These are phyloP conservation scores for Colletotrichum cordylinicola DNA, from an alignment of 2,329 filamentous ascomycete genomes.

Conservation along the genomic window DNA sequence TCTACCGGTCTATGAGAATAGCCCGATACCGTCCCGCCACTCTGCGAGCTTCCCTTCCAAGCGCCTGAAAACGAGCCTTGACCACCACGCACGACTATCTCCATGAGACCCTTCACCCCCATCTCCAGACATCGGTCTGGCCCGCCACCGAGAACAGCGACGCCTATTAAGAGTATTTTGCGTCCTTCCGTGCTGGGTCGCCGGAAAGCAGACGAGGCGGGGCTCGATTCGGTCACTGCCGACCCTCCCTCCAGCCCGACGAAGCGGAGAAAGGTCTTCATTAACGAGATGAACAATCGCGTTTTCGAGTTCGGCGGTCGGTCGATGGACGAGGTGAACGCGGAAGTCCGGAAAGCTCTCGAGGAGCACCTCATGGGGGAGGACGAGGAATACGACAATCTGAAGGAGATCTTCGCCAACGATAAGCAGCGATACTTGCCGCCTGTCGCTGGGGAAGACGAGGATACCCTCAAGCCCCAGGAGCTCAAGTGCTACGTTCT, in stretches of 20 bases:
- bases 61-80: neutral
- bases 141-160: slow-evolving; percentile 36
- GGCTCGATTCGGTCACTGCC: slow-evolving; percentile 41
- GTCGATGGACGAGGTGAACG: slow-evolving; percentile 60
- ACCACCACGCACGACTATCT: slow-evolving; percentile 1
- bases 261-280: slow-evolving; percentile 63
- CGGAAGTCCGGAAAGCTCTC: slow-evolving; percentile 59
- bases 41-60: neutral
- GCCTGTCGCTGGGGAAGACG: slow-evolving; percentile 48
- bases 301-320: slow-evolving; percentile 60
- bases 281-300: slow-evolving; percentile 63
- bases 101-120: slow-evolving; percentile 41
- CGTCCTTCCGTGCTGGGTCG: slow-evolving; percentile 51
- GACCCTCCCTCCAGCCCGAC: slow-evolving; percentile 47
- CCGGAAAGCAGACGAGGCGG: slow-evolving; percentile 49
- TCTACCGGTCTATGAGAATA: slow-evolving; percentile 28
- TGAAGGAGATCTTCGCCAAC: slow-evolving; percentile 64
- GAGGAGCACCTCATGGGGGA: slow-evolving; percentile 62
- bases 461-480: slow-evolving; percentile 52
- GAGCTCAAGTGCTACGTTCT: slow-evolving; percentile 67
- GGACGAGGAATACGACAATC: slow-evolving; percentile 65
- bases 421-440: slow-evolving; percentile 48
- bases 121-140: slow-evolving; percentile 38
- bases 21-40: slow-evolving; percentile 13
- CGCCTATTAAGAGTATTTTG: slow-evolving; percentile 59